Evolutionary conservation across 2,329 filamentous ascomycete species (phyloP), one percentile per base, ranked within the genome.

Genomic region (Gnomoniopsis sp.): DNA sequence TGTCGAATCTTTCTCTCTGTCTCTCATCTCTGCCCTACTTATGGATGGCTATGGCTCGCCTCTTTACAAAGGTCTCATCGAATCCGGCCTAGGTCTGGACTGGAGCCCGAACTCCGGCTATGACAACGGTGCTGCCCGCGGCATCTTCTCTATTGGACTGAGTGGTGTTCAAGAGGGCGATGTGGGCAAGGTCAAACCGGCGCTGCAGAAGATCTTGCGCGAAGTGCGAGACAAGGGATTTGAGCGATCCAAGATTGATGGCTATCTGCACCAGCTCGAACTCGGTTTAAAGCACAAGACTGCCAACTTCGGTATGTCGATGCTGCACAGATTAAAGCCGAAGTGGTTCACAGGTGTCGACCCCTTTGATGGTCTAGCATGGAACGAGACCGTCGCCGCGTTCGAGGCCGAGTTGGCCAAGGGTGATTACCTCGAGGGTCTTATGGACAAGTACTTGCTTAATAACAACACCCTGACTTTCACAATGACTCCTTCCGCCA

Each of bases 31-130:
- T 3, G 91, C 89, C 2, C 77, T 99, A 17, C 76, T 99, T 11
- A 88, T 96, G 76, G 93, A 96, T 71, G 95, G 95, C 6, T 99
- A 98, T 70, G 93, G 95, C 15, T 97, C 95, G 6, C 95, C 95
- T 0, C 75, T 99, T 57, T 98, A 98, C 72, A 88, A 88, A 62
- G 90, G 89, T 1, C 79, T 99, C 59, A 90, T 99, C 55, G 93
- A 98, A 71, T 86, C 89, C 49, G 93, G 92, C 0, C 82, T 99
- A 43, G 95, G 95, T 22, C 90, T 91, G 0, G 93, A 96, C 67
- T 99, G 92, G 77, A 96, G 91, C 54, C 91, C 95, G 3, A 99
- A 99, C 69, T 91, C 92, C 2, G 95, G 95, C 14, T 96, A 95
- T 66, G 93, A 97, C 70, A 84, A 84, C 55, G 90, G 89, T 30